Conservation (phyloP, 306 rosid genomes). For the Arachis hypogaea region DNA sequence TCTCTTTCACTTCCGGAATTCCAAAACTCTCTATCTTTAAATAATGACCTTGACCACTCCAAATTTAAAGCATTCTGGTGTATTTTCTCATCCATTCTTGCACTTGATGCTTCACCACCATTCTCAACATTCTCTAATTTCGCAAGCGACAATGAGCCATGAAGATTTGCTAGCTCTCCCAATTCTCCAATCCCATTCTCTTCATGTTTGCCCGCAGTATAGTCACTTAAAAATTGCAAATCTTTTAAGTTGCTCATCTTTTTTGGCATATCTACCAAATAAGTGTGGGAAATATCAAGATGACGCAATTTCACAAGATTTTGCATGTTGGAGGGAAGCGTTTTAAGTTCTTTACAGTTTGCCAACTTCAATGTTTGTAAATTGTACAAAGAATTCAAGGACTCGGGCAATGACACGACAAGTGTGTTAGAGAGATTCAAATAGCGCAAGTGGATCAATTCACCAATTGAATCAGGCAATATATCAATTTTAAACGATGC, state of each 20-base stretch:
- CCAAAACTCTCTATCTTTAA: no score
- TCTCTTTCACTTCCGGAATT: neutral
- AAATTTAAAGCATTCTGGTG: neutral
- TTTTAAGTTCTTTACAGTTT: neutral
- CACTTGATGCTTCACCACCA: neutral
- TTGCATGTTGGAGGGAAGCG: neutral
- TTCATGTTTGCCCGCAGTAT: neutral
- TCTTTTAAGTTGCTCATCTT: neutral
- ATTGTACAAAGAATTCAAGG: neutral
- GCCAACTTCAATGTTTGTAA: neutral
- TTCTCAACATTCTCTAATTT: neutral
- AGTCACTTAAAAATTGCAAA: neutral
- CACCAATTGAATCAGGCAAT: neutral
- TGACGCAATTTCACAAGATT: neutral
- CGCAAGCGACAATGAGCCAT: neutral
- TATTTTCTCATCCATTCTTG: neutral
- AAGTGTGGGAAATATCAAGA: neutral
- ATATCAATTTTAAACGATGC: neutral
- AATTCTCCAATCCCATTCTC: neutral
- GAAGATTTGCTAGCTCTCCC: neutral
- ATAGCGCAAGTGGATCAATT: neutral
- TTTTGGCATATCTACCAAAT: neutral
- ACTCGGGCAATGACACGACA: neutral
- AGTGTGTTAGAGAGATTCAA: neutral
- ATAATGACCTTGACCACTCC: neutral